Base-by-base conservation (phyloP, 164 flowering plant species). In the Magnolia officinalis region DNA sequence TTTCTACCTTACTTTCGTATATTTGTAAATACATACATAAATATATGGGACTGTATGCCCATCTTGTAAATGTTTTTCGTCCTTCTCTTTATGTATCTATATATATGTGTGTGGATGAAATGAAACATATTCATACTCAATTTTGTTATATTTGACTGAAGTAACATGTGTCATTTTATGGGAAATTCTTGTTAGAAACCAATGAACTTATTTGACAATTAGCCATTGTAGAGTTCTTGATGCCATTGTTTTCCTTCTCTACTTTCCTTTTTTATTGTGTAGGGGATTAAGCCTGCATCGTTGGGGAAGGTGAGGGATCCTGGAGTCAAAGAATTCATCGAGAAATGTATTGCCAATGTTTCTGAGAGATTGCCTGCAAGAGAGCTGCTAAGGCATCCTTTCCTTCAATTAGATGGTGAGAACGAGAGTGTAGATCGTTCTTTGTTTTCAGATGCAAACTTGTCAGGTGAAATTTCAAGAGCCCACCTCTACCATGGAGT, bases 281-380 rank as follows among this genome's bases (percentile, higher is more conserved):
- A 96, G 98, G 99, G 99, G 81, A 82, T 89, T 67, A 96, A 90
- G 79, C 99, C 99, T 24, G 95, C 95, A 29, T 90, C 99, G n/a
- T 79, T 96, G 80, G 90, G 81, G 71, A 96, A 91, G 84, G 99
- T 96, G 76, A 86, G 79, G 26, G 94, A 94, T 86, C 88, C 84
- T 76, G 82, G 71, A 69, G 91, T 94, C 49, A 88, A 78, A 81
- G 79, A 71, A 69, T 96, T 96, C 80, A 92, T 96, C 73, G 98
- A 91, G 80, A 96, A 94, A 85, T 96, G 98, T 71, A 92, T 93
- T 73, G 89, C 97, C 37, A 80, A 88, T 49, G 96, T 81, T 52
- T 86, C 97, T 70, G 86, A 88, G 20, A 87, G 99, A 72, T 81
- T 90, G 77, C 23, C 98, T 79, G 98, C 98, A 14, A 86, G 81